Evolutionary conservation across 176 grass and related monocot species (phyloP), one percentile per base, ranked within the genome.

Genomic region (Calamus simplicifolius): DNA sequence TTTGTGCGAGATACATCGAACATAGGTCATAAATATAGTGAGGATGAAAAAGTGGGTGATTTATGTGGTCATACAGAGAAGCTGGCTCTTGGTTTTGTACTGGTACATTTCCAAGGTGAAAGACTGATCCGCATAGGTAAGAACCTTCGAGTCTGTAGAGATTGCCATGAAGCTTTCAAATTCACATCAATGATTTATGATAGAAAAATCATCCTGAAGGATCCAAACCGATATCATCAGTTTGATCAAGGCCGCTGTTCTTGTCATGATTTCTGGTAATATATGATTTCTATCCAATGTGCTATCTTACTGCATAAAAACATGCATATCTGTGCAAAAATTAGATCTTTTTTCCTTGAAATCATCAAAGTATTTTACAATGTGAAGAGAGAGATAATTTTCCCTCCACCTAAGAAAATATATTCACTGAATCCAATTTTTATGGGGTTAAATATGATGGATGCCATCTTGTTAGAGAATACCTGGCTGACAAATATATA

Each of bases 211-310:
- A 57, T 69, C 19, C 29, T 69, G 52, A 69, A 57, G 53, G 66
- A 69, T 57, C 67, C 67, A 26, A 69, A 69, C 58, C 29, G 67
- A 49, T 69, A 58, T 48, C 67, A 69, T 58, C 67, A 5, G 13
- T 69, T 69, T 57, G 30, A 14, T 4, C 13, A 69, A 48, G 67
- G 67, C 2, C 4, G 19, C 5, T 69, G 67, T 49, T 69, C 67
- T 19, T 69, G 67, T 27, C 1, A 25, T 49, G 54, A 69, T 25
- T 69, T 69, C 30, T 69, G 67, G 67, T 69, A 69, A 18, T 69
- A 43, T 10, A 43, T 43, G 8, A 43, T 43, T 43, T 43, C 35
- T 13, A 43, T 43, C 35, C 8, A 43, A 2, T 43, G 35, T 43
- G 35, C 35, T 43, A 13, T 43, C 8, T 43, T 43, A 43, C 12